Base-by-base conservation (phyloP, 2,329 filamentous ascomycete genomes). In the Xylaria sp. region DNA sequence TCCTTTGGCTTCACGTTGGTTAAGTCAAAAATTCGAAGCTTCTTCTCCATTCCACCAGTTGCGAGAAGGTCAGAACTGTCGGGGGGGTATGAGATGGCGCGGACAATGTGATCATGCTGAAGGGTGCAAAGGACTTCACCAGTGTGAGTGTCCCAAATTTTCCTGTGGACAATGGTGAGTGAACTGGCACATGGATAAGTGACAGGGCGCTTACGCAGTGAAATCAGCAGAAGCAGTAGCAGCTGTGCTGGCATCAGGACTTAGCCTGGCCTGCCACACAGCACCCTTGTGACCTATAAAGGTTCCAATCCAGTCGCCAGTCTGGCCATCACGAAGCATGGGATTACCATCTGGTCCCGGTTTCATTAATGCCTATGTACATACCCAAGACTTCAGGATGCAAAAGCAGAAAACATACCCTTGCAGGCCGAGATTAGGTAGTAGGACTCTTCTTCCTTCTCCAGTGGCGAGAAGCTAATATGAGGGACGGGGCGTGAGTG, bases 241-340 rank as follows among this genome's bases (percentile, higher is more conserved):
- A 64, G 96, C 95, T 54, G 94, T 90, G 29, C 89, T 89, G 47
- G 94, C 93, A 81, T 98, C 94, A 22, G 92, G 90, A 60, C 94
- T 97, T 39, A 99, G 86, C 73, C 94, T 89, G 61, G 94, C 93
- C 82, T 97, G 94, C 94, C 96, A 99, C 67, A 98, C 95, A 42
- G 96, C 96, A 69, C 96, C 96, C 82, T 99, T 98, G 84, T 99
- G 96, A 45, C 96, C 96, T 75, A 99, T 91, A 78, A 98, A 98
- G 42, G 96, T 98, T 55, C 96, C 96, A 73, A 98, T 98, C 92
- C 94, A 97, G 80, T 97, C 94, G 66, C 96, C 96, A 54, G 95
- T 99, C 68, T 96, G 87, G 69, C 96, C 96, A 82, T 98, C 93
- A 72, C 96, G 92, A 73, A 99, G 91, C 94, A 98, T 98, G 57